phyloP scores from a whole-genome alignment of 2,329 filamentous ascomycete genomes.

The Beauveria asiatica region DNA sequence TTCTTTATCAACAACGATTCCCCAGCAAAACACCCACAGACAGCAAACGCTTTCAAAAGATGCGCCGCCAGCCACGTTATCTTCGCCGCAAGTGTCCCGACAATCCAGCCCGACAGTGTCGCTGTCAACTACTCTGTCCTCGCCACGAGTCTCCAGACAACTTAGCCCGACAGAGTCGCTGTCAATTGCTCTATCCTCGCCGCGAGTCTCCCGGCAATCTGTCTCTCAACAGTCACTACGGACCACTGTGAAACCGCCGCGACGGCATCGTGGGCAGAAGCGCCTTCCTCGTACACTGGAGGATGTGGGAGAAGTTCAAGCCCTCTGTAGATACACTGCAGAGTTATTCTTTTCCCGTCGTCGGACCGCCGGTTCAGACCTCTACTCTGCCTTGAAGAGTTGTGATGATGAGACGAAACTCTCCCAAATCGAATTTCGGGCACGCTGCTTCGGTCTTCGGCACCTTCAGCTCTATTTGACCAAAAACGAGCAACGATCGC shows the following conservation, averaged over 20 bases:
- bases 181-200: background rate
- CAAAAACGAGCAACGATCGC: no score
- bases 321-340: no score
- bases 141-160: background rate
- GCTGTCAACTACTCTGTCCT: no score
- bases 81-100: background rate
- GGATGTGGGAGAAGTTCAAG: no score
- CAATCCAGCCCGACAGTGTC: no score
- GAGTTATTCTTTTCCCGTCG: background rate
- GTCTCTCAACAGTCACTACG: no score
- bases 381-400: background rate
- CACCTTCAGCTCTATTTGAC: background rate
- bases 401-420: background rate
- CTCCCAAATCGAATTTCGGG: background rate
- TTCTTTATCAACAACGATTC: no score
- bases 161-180: background rate
- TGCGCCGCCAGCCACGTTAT: background rate
- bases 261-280: no score
- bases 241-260: no score
- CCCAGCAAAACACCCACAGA: no score
- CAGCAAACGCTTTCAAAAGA: no score
- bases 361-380: background rate
- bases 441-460: background rate
- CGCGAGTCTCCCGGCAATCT: background rate
- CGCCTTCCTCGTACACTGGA: no score